Percentiles rank a stretch among this genome's conserved stretches.
Evolutionary conservation across 2,329 filamentous ascomycete species (phyloP).

Genomic region (Didymella pomorum): DNA sequence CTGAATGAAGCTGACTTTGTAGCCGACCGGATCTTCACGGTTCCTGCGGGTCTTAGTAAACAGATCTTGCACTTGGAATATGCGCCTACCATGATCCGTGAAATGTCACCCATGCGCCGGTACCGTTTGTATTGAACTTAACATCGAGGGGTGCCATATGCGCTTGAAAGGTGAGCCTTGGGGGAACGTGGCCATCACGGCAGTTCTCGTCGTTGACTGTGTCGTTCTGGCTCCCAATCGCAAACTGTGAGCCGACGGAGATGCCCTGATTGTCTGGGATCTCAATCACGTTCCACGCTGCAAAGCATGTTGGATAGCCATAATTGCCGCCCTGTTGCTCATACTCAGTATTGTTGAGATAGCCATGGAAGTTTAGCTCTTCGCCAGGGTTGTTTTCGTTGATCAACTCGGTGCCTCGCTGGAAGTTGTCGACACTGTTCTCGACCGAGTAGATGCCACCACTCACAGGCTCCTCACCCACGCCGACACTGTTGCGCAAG

Average conservation of each 20-base stretch:
- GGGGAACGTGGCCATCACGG: conserved; percentile 50
- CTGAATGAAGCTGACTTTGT: conserved; percentile 58
- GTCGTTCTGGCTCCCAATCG: conserved; percentile 54
- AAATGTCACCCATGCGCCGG: conserved; percentile 71
- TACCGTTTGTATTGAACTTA: conserved; percentile 68
- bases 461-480: conserved; percentile 67
- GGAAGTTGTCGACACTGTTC: conserved; percentile 73
- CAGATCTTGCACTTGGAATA: background rate
- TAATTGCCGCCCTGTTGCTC: conserved; percentile 64
- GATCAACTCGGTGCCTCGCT: conserved; percentile 66
- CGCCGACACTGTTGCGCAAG: conserved; percentile 74
- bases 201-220: conserved; percentile 60
- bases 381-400: conserved; percentile 75
- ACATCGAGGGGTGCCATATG: conserved; percentile 78
- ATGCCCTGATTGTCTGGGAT: conserved; percentile 58
- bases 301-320: conserved; percentile 75
- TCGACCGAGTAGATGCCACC: conserved; percentile 68
- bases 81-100: conserved; percentile 70
- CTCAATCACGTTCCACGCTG: conserved; percentile 66
- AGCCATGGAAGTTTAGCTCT: conserved; percentile 76
- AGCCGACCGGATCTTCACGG: conserved; percentile 58
- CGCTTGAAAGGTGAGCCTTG: conserved; percentile 67
- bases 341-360: conserved; percentile 60
- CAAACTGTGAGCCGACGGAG: conserved; percentile 60
- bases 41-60: conserved; percentile 47